Conservation (phyloP, 2,329 filamentous ascomycete species). For the Colletotrichum phormii region DNA sequence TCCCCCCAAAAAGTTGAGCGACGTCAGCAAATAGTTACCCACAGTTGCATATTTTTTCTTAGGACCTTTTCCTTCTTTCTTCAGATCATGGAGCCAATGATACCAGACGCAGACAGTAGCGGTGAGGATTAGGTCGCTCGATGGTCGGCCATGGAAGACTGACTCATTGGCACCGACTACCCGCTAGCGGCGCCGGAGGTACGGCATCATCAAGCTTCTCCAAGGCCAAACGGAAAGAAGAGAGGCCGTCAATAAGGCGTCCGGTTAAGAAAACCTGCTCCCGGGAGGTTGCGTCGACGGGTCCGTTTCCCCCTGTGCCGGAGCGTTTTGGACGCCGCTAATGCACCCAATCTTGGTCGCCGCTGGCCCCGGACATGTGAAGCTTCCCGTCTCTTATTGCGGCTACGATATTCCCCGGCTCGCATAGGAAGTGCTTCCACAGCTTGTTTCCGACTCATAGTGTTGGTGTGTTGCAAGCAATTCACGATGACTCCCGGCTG, state of each 20-base stretch:
- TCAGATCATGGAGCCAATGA: constrained; percentile 21
- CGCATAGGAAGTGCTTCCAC: not conserved
- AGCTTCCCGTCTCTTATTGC: not conserved
- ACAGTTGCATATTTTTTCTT: not conserved
- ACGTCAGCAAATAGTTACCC: constrained; percentile 31
- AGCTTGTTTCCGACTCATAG: not conserved
- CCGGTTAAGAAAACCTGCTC: not conserved
- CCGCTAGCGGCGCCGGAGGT: constrained; percentile 24
- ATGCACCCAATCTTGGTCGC: constrained; percentile 27
- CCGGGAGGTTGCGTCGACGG: not conserved
- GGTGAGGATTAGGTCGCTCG: constrained; percentile 25
- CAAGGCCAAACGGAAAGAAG: not conserved
- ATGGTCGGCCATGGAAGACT: constrained; percentile 20
- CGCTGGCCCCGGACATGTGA: constrained; percentile 14
- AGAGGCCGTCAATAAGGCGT: not conserved
- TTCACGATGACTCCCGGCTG: constrained; percentile 4
- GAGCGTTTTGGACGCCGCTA: constrained; percentile 17
- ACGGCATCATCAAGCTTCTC: constrained; percentile 6
- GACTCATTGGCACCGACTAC: constrained; percentile 30
- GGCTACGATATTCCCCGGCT: constrained; percentile 1
- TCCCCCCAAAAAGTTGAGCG: constrained; percentile 2
- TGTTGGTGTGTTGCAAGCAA: not conserved
- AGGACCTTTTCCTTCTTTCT: not conserved
- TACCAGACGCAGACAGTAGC: constrained; percentile 16
- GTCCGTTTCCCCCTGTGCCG: not conserved